These are phyloP conservation scores for Alternaria sp. DNA, from an alignment of 2,329 filamentous ascomycete species.

Conservation along the genomic window DNA sequence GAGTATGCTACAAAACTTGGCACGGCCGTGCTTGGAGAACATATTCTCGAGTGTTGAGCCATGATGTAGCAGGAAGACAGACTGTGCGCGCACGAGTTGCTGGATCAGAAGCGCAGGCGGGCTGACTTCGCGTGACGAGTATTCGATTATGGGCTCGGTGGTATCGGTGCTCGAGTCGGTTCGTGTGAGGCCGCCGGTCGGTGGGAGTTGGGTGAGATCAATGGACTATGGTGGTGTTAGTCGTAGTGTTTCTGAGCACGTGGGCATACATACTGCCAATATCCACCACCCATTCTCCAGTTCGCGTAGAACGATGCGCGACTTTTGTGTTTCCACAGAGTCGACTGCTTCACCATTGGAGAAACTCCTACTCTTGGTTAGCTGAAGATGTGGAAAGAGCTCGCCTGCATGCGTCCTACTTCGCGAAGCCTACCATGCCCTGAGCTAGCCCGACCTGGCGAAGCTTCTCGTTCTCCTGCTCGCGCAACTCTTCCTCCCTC, in stretches of 20 bases:
- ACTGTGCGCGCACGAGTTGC: constrained; percentile 83
- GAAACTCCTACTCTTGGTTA: constrained; percentile 66
- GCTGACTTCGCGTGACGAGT: constrained; percentile 89
- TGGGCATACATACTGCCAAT: constrained; percentile 69
- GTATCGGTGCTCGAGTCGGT: constrained; percentile 17
- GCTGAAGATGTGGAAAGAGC: background rate
- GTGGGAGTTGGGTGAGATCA: constrained; percentile 77
- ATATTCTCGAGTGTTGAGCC: constrained; percentile 74
- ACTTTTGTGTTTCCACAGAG: constrained; percentile 88
- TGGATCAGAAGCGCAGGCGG: constrained; percentile 77
- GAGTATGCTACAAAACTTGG: constrained; percentile 74
- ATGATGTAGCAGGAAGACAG: constrained; percentile 87
- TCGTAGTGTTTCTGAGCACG: background rate
- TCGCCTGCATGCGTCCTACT: constrained; percentile 47
- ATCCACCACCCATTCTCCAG: constrained; percentile 96
- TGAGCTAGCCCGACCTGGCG: constrained; percentile 95
- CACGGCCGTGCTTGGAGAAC: constrained; percentile 67
- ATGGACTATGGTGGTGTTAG: constrained; percentile 65
- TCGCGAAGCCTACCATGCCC: constrained; percentile 90
- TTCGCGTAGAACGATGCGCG: constrained; percentile 83
- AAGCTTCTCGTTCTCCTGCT: constrained; percentile 83
- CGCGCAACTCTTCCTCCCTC: constrained; percentile 50
- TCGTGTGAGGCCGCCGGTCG: constrained; percentile 45
- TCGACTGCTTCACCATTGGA: constrained; percentile 78
- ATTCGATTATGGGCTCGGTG: constrained; percentile 66